Percentiles rank a stretch among this genome's conserved stretches.
These are phyloP conservation scores for Malus hybrid DNA, from an alignment of 331 rosid genomes.

Conservation along the genomic window DNA sequence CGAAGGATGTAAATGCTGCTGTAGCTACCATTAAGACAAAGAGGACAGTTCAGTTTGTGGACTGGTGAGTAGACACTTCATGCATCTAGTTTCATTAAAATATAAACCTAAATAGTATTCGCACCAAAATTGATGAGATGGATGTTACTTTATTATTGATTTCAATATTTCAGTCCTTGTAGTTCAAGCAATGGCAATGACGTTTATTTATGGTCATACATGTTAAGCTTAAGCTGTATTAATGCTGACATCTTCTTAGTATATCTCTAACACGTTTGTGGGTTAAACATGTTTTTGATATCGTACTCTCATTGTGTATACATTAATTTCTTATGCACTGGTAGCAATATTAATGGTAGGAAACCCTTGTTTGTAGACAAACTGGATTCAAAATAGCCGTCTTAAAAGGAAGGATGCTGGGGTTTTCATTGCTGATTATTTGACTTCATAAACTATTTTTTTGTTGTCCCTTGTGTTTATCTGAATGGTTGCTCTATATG, in stretches of 20 bases:
- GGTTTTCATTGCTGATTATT: no score
- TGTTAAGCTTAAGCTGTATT: background rate
- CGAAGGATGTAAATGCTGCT: constrained; percentile 57
- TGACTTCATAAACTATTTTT: background rate
- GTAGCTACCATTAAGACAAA: constrained; percentile 55
- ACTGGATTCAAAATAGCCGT: background rate
- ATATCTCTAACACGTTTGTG: background rate
- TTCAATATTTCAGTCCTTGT: background rate
- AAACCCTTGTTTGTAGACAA: background rate
- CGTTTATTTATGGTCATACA: background rate
- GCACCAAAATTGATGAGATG: background rate
- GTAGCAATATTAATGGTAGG: no score
- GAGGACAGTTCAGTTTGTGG: constrained; percentile 61
- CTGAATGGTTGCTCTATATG: background rate
- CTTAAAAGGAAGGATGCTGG: background rate
- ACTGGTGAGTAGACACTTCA: constrained; percentile 34
- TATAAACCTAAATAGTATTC: background rate
- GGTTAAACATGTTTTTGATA: background rate
- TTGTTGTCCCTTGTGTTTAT: background rate
- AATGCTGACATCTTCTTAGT: background rate
- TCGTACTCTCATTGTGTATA: background rate
- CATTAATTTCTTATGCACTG: background rate
- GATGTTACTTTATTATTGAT: background rate
- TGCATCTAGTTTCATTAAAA: background rate
- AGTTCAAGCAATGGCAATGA: background rate